A percentile compares a stretch with the other conserved stretches of the same genome.
Evolutionary conservation across 257 asterid genomes (phyloP).

Genomic region (Sherardia arvensis): DNA sequence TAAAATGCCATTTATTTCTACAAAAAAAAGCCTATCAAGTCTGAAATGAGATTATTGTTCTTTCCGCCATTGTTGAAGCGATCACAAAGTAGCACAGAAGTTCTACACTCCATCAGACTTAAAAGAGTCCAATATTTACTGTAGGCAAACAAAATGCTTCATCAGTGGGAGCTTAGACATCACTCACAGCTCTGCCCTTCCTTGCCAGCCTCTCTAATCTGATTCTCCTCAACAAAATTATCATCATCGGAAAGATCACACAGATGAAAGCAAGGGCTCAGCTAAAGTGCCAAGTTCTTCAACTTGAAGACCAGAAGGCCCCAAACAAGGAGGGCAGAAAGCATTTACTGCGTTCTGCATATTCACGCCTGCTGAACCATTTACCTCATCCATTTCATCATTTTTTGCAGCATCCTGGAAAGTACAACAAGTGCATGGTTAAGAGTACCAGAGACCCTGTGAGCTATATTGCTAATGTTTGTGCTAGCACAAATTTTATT

Average conservation of each 20-base stretch:
- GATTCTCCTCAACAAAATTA: background rate
- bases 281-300: conserved; percentile 33
- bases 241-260: background rate
- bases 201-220: background rate
- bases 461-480: background rate
- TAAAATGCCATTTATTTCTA: no score
- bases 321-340: conserved; percentile 74
- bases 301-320: conserved; percentile 40
- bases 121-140: no score
- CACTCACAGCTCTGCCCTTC: no score
- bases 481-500: background rate
- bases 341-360: conserved; percentile 50
- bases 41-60: no score
- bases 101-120: no score
- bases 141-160: no score
- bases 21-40: no score
- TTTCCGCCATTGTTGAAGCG: no score
- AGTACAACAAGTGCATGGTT: background rate
- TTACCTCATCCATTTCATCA: conserved; percentile 62
- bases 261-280: background rate
- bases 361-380: conserved; percentile 42
- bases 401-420: conserved; percentile 73
- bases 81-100: no score
- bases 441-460: background rate
- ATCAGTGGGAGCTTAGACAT: no score